Conservation (phyloP, 208 protist species). For the Herpetomonas samuelpessoai region DNA sequence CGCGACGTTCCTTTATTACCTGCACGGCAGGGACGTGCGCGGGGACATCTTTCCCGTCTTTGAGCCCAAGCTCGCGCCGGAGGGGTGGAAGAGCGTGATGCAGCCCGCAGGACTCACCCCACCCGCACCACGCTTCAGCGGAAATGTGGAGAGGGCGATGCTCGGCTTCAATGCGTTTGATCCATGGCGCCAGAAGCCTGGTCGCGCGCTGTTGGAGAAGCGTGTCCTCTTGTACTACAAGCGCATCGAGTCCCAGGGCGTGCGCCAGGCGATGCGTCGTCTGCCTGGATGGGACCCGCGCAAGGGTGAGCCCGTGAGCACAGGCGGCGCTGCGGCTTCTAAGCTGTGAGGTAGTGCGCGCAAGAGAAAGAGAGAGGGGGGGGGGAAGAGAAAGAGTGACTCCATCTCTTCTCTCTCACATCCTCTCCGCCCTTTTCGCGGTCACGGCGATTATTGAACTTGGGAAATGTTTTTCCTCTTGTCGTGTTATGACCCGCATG, state of each 20-base stretch:
- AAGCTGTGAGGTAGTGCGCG: too few species aligned
- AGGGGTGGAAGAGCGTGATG: slow-evolving; percentile 20
- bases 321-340: too few species aligned
- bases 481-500: too few species aligned
- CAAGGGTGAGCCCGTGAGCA: too few species aligned
- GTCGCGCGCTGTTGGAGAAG: background rate
- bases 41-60: slow-evolving; percentile 22
- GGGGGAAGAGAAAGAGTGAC: too few species aligned
- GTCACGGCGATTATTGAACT: too few species aligned
- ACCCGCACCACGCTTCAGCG: background rate
- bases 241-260: background rate
- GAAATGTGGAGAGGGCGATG: slow-evolving; percentile 12
- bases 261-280: background rate
- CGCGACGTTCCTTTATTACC: slow-evolving; percentile 29
- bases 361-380: too few species aligned
- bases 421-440: too few species aligned
- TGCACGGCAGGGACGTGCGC: slow-evolving; percentile 29
- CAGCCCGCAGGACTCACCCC: background rate
- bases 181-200: slow-evolving; percentile 17
- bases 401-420: too few species aligned
- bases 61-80: slow-evolving; percentile 24
- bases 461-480: too few species aligned
- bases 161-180: slow-evolving; percentile 35
- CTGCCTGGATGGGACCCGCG: too few species aligned
- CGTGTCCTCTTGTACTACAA: background rate